Conservation (phyloP, 345 rosid genomes). For the Salix purpurea region DNA sequence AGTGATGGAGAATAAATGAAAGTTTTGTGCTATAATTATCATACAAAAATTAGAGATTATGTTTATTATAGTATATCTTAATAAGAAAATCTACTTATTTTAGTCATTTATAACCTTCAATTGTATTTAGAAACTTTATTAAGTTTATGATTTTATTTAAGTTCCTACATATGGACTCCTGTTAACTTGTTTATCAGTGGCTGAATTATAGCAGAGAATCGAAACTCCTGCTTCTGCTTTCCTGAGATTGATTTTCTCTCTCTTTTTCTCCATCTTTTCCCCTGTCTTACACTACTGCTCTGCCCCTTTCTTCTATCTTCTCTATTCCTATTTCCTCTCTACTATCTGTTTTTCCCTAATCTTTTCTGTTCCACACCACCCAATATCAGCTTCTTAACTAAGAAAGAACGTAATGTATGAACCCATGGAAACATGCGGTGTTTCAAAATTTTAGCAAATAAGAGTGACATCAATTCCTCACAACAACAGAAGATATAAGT, state of each 20-base stretch:
- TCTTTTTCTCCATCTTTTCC: background rate
- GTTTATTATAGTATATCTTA: background rate
- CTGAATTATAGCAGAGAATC: background rate
- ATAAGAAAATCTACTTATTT: background rate
- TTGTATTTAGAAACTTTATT: background rate
- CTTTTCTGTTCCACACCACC: background rate
- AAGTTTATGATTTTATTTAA: background rate
- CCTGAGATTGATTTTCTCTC: background rate
- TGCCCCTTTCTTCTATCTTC: background rate
- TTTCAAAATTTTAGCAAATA: background rate
- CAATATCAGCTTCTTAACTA: background rate
- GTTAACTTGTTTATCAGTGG: background rate
- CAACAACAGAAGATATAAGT: background rate
- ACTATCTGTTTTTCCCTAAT: background rate
- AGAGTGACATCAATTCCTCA: background rate
- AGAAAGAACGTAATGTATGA: background rate
- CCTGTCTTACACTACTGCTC: background rate
- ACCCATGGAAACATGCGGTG: background rate
- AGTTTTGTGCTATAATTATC: background rate
- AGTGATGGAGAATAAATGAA: background rate
- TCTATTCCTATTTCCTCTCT: background rate
- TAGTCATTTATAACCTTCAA: background rate
- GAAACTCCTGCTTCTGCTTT: background rate
- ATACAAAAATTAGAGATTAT: background rate
- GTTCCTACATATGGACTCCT: background rate